Conservation (phyloP, 495 filamentous ascomycete species). For the Neurospora sp. region DNA sequence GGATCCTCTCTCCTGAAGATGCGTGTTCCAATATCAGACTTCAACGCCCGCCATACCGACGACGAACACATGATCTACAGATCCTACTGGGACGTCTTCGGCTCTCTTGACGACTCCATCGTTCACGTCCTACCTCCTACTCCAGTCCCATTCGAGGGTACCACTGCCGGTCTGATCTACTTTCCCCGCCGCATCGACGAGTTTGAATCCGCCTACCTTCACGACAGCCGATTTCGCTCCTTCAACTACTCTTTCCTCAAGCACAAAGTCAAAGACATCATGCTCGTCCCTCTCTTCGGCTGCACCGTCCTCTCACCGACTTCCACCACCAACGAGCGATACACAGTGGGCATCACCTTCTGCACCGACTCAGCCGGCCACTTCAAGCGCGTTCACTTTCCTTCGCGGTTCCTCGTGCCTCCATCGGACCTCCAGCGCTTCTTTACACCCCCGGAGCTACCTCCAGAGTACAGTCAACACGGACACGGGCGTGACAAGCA, state of each 20-base stretch:
- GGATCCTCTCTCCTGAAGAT: conserved; percentile 4
- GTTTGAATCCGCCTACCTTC: not conserved
- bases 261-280: not conserved
- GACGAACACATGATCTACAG: not conserved
- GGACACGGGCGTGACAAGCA: not conserved
- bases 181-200: conserved; percentile 1
- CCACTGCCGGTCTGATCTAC: not conserved
- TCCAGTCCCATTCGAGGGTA: not conserved
- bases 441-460: not conserved
- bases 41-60: not conserved
- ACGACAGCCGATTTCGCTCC: not conserved
- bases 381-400: conserved; percentile 5
- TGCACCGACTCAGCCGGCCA: conserved; percentile 1
- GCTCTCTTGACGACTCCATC: not conserved
- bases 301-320: not conserved
- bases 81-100: not conserved
- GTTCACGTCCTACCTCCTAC: not conserved
- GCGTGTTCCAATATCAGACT: not conserved
- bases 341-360: conserved; percentile 6
- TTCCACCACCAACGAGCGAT: not conserved
- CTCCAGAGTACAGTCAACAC: not conserved
- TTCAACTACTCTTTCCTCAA: conserved; percentile 6
- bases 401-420: conserved; percentile 3
- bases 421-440: not conserved
- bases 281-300: conserved; percentile 2